phyloP scores from a whole-genome alignment of 2,329 filamentous ascomycete species.

The Aureobasidium vineae region DNA sequence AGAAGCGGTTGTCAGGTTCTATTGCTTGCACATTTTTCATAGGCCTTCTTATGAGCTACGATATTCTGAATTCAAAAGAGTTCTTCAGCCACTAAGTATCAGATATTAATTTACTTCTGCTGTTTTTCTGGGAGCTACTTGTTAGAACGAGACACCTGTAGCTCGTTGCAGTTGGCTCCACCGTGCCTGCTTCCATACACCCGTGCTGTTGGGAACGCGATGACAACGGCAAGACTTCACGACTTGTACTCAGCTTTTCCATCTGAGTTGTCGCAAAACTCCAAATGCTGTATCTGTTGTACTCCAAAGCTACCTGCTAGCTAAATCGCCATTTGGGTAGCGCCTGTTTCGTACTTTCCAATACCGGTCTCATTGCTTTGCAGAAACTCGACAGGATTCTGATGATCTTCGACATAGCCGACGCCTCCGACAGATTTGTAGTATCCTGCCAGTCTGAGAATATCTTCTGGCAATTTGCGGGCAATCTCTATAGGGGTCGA shows the following conservation, averaged over 20 bases:
- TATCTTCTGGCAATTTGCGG: constrained; percentile 1
- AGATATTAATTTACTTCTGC: neutral
- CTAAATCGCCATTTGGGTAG: neutral
- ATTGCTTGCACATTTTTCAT: neutral
- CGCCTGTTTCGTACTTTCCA: neutral
- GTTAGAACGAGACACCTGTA: no score
- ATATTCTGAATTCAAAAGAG: neutral
- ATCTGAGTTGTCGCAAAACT: neutral
- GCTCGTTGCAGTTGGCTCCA: neutral
- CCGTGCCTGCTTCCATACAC: neutral
- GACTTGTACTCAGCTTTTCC: neutral
- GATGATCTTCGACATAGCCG: constrained; percentile 11
- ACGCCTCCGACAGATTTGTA: constrained; percentile 16
- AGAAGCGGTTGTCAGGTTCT: neutral
- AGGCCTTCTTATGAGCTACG: neutral
- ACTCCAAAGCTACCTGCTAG: no score
- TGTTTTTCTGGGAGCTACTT: neutral
- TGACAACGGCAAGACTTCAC: neutral
- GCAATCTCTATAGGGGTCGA: neutral
- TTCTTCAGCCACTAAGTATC: neutral
- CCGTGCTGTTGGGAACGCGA: neutral
- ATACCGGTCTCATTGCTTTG: neutral
- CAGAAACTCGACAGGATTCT: constrained; percentile 7
- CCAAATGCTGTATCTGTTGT: no score
- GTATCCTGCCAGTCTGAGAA: constrained; percentile 7